phyloP scores from a whole-genome alignment of 768 basidiomycete species.

The Crassisporium funariophilum region DNA sequence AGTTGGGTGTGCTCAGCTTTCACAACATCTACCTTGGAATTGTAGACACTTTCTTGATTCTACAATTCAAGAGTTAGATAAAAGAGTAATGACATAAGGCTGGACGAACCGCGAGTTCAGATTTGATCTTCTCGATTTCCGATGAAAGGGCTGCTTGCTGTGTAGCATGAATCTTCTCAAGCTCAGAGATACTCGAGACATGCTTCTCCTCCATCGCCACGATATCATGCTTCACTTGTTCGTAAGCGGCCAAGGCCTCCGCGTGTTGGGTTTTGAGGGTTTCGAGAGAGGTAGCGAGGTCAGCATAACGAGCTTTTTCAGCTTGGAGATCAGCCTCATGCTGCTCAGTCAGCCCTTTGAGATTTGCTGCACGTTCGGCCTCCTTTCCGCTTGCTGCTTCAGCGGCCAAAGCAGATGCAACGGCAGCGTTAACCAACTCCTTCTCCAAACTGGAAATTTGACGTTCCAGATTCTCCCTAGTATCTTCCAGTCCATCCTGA shows the following conservation, averaged over 20 bases:
- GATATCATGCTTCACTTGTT: slow-evolving; percentile 48
- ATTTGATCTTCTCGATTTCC: slow-evolving; percentile 55
- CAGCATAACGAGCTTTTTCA: slow-evolving; percentile 44
- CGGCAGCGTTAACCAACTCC: slow-evolving; percentile 50
- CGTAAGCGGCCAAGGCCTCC: slow-evolving; percentile 45
- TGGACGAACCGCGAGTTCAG: slow-evolving; percentile 66
- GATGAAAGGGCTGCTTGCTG: slow-evolving; percentile 55
- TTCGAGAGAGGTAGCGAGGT: slow-evolving; percentile 45
- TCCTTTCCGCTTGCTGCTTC: slow-evolving; percentile 52
- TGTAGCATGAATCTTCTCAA: slow-evolving; percentile 49
- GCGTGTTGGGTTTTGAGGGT: slow-evolving; percentile 50
- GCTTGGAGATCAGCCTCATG: slow-evolving; percentile 51
- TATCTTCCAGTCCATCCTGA: slow-evolving; percentile 66
- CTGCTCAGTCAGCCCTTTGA: slow-evolving; percentile 41
- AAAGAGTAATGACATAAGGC: not conserved
- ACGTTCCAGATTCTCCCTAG: slow-evolving; percentile 44
- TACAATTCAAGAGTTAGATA: slow-evolving; percentile 29
- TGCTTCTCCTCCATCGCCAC: slow-evolving; percentile 50
- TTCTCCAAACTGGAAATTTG: slow-evolving; percentile 55
- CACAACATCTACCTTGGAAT: slow-evolving; percentile 63
- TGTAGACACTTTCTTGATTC: slow-evolving; percentile 72
- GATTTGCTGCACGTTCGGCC: slow-evolving; percentile 39
- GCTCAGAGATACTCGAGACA: slow-evolving; percentile 49
- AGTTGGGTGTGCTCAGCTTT: slow-evolving; percentile 64
- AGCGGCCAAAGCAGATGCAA: slow-evolving; percentile 48